Conservation (phyloP, 257 asterid genomes). For the Capsicum rhomboideum region DNA sequence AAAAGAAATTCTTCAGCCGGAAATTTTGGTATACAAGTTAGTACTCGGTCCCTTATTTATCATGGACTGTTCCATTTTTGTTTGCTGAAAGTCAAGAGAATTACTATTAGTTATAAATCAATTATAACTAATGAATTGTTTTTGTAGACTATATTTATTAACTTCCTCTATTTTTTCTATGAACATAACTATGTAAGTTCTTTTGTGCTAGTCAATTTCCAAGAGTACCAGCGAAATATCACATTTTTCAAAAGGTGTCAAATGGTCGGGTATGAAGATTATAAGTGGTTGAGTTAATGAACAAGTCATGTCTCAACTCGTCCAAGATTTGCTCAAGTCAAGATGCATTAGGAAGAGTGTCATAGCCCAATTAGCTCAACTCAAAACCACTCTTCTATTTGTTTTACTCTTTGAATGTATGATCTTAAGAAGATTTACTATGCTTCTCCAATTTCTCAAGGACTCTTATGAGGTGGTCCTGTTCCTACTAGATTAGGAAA, state of each 20-base stretch:
- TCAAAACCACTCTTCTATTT: not conserved
- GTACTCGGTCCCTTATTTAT: conserved; percentile 10
- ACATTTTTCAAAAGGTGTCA: not conserved
- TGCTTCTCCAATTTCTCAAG: not conserved
- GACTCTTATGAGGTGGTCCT: not conserved
- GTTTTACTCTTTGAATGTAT: not conserved
- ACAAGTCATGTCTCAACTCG: not conserved
- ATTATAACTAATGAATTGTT: not conserved
- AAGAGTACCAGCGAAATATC: not conserved
- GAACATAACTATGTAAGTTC: not conserved
- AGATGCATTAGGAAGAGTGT: not conserved
- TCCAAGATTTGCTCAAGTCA: not conserved
- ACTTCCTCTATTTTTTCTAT: not conserved
- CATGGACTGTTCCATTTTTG: not conserved
- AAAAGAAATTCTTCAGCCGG: conserved; percentile 47
- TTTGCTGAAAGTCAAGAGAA: not conserved
- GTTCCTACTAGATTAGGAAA: not conserved
- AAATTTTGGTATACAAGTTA: conserved; percentile 73
- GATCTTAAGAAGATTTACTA: not conserved
- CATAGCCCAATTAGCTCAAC: not conserved
- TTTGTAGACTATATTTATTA: not conserved
- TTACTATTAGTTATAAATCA: not conserved
- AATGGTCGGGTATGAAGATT: not conserved
- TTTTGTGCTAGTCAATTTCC: not conserved
- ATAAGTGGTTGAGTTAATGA: not conserved